Evolutionary conservation across 306 rosid genomes (phyloP), one percentile per base, ranked within the genome.

Genomic region (Vachellia collinsii): DNA sequence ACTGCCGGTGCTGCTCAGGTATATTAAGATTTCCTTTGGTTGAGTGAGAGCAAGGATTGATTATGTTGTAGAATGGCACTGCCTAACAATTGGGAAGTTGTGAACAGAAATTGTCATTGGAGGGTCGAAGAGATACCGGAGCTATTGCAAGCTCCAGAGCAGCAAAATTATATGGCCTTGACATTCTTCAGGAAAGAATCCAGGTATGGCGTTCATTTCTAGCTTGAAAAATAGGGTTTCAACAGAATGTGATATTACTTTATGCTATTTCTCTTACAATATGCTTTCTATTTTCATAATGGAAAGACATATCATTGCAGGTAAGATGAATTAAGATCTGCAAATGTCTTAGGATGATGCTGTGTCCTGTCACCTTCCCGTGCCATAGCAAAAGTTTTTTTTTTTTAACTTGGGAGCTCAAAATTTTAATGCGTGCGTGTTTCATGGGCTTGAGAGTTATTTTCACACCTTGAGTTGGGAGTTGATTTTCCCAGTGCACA

Each of bases 91-190:
- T 82, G 4, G 59, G 74, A 62, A 71, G 41, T 76, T 90, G 63
- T 80, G 65, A 72, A 63, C 87, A 94, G 98, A 83, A 84, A 85
- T 94, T 90, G 81, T 90, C 92, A 42, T 76, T 81, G 76, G 78
- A 83, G 58, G 78, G 91, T 67, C 14, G 19, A 85, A 86, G 89
- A 85, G 90, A 91, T 36, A 84, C 84, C 1, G 97, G 91, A 77
- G 97, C 97, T 64, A 84, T 94, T 88, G 97, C 98, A 76, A 92
- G 98, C 86, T 86, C 87, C 77, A 90, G 90, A 85, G 97, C 98
- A 79, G 98, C 97, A 79, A 78, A 70, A 48, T 82, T 91, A 67
- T 94, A 94, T 77, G 97, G 97, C 70, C 94, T 94, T 47, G 84
- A 88, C 77, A 69, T 94, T 84, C 94, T 94, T 77, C 81, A 79